Evolutionary conservation across 176 grass and related monocot genomes (phyloP), one percentile per base, ranked within the genome.

Genomic region (Triticum dicoccoides): DNA sequence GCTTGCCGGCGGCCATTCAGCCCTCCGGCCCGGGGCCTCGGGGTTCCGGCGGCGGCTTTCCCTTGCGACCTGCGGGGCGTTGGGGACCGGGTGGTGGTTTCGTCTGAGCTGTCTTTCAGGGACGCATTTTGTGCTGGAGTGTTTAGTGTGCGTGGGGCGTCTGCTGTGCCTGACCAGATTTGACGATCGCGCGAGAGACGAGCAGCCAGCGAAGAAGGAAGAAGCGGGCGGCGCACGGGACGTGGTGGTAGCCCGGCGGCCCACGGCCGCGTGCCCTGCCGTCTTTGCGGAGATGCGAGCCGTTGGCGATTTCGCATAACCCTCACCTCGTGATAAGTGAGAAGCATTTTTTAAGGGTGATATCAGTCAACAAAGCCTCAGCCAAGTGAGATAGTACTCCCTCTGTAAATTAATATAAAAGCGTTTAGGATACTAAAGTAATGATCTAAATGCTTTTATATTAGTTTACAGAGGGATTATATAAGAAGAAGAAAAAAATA

Each of bases 1-100:
- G 68, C 80, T 80, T 91, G 67, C 80, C 76, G 66, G 76, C 59
- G 75, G 89, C 67, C 89, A 91, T 91, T 80, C 27, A 27, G 75
- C 61, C 67, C 27, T 32, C 32, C 4, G 44, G 4, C 2, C 1
- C 10, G 33, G 33, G 0, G 14, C 65, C 73, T 24, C 24, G 74
- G 20, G 8, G 69, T 41, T 32, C 24, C 44, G 24, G 23, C 74
- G 59, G 83, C 77, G 69, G 77, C 45, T 73, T 82, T 62, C 29
- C 64, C 72, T 33, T n/a, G 45, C 45, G 45, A 14, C 45, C 45
- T 49, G 45, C 45, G 45, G 70, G 62, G 71, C 49, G 78, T 34
- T 69, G 32, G 52, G 78, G 29, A 3, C 21, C 44, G 30, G 58
- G 42, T 25, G 70, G 70, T 82, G 84, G 83, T 82, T 82, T 82